Evolutionary conservation across 1,139 yeast genomes (phyloP).

Genomic region (Lodderomyces margitis): DNA sequence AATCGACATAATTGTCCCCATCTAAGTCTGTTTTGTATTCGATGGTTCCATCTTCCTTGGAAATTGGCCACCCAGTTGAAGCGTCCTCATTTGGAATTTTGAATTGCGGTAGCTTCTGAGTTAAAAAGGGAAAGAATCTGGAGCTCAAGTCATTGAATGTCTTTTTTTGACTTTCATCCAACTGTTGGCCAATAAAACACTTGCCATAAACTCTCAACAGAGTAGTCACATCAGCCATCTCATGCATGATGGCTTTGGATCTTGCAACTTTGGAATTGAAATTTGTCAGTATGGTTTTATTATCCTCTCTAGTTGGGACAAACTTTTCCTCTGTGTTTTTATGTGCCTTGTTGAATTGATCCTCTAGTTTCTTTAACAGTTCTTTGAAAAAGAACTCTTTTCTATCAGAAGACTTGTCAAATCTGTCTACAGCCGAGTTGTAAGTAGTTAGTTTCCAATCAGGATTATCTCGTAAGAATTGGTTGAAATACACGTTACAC

Average conservation of each 20-base stretch:
- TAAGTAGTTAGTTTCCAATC: constrained; percentile 25
- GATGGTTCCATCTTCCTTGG: constrained; percentile 8
- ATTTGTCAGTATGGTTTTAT: constrained; percentile 18
- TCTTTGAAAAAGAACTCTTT: constrained; percentile 13
- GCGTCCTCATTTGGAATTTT: constrained; percentile 13
- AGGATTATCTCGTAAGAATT: constrained; percentile 21
- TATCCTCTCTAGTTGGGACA: constrained; percentile 16
- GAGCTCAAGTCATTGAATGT: constrained; percentile 18
- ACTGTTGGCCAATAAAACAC: constrained; percentile 27
- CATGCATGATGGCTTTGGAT: constrained; percentile 22
- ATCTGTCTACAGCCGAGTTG: constrained; percentile 15
- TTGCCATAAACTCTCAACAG: constrained; percentile 35
- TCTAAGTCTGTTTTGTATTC: constrained; percentile 1
- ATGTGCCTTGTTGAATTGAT: constrained; percentile 12
- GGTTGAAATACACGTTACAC: constrained; percentile 31
- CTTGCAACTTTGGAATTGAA: constrained; percentile 18
- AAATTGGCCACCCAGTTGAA: constrained; percentile 13
- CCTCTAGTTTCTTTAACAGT: constrained; percentile 5
- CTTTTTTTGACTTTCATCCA: constrained; percentile 8
- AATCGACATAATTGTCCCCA: constrained; percentile 16
- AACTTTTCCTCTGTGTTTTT: constrained; percentile 10
- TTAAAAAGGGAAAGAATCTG: constrained; percentile 33
- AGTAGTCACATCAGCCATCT: constrained; percentile 39
- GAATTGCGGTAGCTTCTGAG: constrained; percentile 24
- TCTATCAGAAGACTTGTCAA: constrained; percentile 30